Evolutionary conservation across 768 basidiomycete genomes (phyloP).

Genomic region (Suillus decipiens): DNA sequence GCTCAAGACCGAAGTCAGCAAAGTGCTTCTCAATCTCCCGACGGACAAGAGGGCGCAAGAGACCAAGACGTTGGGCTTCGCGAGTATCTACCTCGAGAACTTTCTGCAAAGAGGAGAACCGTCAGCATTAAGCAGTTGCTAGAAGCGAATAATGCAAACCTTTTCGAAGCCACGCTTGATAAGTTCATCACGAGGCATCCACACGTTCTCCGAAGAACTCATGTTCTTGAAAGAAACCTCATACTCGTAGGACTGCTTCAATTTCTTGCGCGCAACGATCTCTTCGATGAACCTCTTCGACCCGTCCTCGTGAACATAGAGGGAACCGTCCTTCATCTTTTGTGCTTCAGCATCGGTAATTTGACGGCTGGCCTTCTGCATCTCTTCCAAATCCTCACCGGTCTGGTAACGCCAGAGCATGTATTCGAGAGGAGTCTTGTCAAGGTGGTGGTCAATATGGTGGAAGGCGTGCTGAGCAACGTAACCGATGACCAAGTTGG

Average conservation of each 20-base stretch:
- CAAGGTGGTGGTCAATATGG: constrained; percentile 97
- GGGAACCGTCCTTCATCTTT: constrained; percentile 96
- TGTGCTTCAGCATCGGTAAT: constrained; percentile 84
- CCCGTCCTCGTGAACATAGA: constrained; percentile 79
- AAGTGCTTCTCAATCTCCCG: constrained; percentile 99
- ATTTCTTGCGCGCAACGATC: constrained; percentile 89
- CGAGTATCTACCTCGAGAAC: constrained; percentile 96
- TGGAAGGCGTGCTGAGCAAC: constrained; percentile 99
- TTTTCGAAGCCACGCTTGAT: constrained; percentile 99
- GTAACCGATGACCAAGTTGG: constrained; percentile 98
- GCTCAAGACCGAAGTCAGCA: constrained; percentile 97
- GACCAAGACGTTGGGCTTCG: constrained; percentile 95
- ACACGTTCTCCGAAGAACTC: constrained; percentile 97
- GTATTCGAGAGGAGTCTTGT: constrained; percentile 98
- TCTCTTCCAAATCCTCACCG: constrained; percentile 96
- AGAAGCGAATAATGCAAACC: constrained; percentile 35
- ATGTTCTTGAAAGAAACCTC: constrained; percentile 95
- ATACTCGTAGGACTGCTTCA: constrained; percentile 99
- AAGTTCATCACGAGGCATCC: constrained; percentile 95
- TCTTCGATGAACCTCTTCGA: constrained; percentile 96
- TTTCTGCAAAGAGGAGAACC: constrained; percentile 53
- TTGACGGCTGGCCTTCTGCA: constrained; percentile 87
- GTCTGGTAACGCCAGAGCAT: constrained; percentile 99
- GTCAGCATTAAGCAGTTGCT: constrained; percentile 2
- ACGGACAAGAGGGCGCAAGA: constrained; percentile 95